Evolutionary conservation across 192 early-diverging fungal genomes (phyloP), one percentile per base, ranked within the genome.

Genomic region (Obelidium mucronatum): DNA sequence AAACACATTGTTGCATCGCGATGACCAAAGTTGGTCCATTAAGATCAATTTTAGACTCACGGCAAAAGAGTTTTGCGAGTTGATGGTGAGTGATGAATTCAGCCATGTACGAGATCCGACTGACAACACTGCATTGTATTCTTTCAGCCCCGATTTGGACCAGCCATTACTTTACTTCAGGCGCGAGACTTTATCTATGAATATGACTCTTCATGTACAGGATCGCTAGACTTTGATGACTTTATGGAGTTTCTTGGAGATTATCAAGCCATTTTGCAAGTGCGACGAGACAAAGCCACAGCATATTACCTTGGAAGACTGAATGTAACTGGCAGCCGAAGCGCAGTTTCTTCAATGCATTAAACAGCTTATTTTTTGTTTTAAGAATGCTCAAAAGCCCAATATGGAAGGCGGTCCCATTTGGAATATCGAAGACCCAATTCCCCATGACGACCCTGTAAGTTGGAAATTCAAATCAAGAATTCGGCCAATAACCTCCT

Each of bases 221-320:
- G 83, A 1, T 24, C 30, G 26, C 58, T 85, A 5, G 79, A 77
- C 58, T 80, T 82, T 72, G 81, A 80, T 26, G 83, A 85, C 68
- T 85, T 85, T 76, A 42, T 80, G 30, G 83, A 85, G 67, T 83
- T 85, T 58, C 36, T 85, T 33, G 72, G 59, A 2, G 83, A 83
- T 56, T 83, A 85, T 59, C 52, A 73, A 51, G 73, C 74, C 22
- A 76, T 69, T 52, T 68, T 83, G 19, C 44, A 56, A 24, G 40
- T 61, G 53, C 30, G 59, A 33, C 36, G 73, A 35, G 78, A 75
- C 13, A 67, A 51, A 22, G 73, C 78, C 22, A 19, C 52, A 17
- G 40, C 17, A 30, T 37, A 78, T 48, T 71, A 70, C 33, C 28
- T 19, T 11, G 37, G 22, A 30, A 66, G 60, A 54, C 42, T 73